Percentiles rank a stretch among this genome's conserved stretches.
These are phyloP conservation scores for Aspergillus cavernicola DNA, from an alignment of 495 filamentous ascomycete genomes.

Conservation along the genomic window DNA sequence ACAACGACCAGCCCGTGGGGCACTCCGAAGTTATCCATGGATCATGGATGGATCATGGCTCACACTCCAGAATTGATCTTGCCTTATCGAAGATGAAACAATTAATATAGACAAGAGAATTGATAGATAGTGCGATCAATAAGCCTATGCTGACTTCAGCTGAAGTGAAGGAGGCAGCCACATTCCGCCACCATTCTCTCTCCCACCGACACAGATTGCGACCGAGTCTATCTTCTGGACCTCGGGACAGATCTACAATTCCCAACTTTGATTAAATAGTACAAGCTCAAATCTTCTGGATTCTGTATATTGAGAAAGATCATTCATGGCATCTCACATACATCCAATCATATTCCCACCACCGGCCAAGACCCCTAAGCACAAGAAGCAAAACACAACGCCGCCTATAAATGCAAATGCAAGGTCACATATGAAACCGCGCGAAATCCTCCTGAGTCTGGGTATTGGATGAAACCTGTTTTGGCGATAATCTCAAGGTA, in stretches of 20 bases:
- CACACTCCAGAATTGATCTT: too few relatives aligned
- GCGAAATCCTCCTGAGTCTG: background rate
- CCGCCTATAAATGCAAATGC: constrained; percentile 5
- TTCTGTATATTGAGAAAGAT: too few relatives aligned
- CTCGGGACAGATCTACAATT: too few relatives aligned
- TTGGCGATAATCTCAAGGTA: constrained; percentile 3
- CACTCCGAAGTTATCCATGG: background rate
- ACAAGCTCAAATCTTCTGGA: too few relatives aligned
- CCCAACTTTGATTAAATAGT: too few relatives aligned
- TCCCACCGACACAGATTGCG: background rate
- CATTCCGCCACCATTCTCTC: background rate
- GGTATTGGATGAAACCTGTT: constrained; percentile 11
- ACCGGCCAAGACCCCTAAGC: background rate
- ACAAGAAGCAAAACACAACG: background rate
- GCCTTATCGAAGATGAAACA: too few relatives aligned
- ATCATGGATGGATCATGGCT: too few relatives aligned
- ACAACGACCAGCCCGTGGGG: background rate
- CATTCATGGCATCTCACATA: constrained; percentile 6
- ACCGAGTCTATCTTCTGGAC: background rate
- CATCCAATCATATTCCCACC: constrained; percentile 2
- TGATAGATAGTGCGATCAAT: background rate
- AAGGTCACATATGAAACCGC: constrained; percentile 6
- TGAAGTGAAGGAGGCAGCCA: constrained; percentile 2
- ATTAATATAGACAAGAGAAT: too few relatives aligned
- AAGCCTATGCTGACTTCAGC: background rate